A percentile compares a stretch with the other conserved stretches of the same genome.
phyloP scores from a whole-genome alignment of 192 early-diverging fungal species.

The Podila epigama region DNA sequence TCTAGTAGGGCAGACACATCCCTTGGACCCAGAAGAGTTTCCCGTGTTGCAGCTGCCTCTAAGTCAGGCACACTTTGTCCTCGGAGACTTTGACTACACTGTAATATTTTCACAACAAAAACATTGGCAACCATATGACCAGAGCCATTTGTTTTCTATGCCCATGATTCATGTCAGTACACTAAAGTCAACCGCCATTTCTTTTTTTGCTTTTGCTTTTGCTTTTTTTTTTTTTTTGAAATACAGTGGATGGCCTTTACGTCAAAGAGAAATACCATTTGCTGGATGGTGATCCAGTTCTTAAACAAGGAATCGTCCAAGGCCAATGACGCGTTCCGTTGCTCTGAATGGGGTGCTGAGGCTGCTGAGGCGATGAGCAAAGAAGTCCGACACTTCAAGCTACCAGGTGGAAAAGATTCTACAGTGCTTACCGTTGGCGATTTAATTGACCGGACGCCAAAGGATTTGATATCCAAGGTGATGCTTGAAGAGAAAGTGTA shows the following conservation, averaged over 20 bases:
- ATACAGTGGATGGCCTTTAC: conserved; percentile 15
- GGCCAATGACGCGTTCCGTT: conserved; percentile 7
- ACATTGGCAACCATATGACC: too few species aligned
- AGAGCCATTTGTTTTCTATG: too few species aligned
- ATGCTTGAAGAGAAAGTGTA: conserved; percentile 19
- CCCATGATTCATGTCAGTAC: too few species aligned
- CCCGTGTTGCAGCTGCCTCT: not conserved
- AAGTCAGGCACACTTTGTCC: not conserved
- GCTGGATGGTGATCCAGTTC: conserved; percentile 12
- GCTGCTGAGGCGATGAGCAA: conserved; percentile 22
- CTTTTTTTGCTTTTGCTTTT: not conserved
- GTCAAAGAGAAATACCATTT: not conserved
- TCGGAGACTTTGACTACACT: too few species aligned
- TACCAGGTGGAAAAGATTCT: not conserved
- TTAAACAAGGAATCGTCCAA: conserved; percentile 5
- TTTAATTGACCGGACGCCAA: conserved; percentile 14
- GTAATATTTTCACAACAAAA: too few species aligned
- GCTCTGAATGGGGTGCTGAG: conserved; percentile 24
- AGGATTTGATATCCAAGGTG: conserved; percentile 18
- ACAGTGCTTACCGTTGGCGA: not conserved
- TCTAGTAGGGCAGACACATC: not conserved
- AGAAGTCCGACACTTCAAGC: conserved; percentile 9
- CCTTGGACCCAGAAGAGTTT: not conserved
- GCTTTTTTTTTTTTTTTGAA: not conserved
- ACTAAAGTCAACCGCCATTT: too few species aligned